A percentile compares a stretch with the other conserved stretches of the same genome.
phyloP scores from a whole-genome alignment of 805 yeast species.

The Candida taoyuanica region DNA sequence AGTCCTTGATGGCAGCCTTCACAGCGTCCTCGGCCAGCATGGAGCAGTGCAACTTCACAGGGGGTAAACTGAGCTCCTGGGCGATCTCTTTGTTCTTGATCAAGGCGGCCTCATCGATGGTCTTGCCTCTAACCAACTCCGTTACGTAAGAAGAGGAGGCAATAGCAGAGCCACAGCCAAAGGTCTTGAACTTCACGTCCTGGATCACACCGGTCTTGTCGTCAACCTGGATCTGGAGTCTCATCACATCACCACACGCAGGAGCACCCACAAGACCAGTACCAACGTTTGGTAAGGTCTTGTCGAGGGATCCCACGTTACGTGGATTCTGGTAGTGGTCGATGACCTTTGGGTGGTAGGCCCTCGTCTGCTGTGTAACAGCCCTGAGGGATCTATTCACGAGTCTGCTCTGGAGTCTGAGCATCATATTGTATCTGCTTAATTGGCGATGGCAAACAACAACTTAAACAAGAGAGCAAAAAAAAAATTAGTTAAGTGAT shows the following conservation, averaged over 20 bases:
- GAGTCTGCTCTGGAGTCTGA: conserved; percentile 20
- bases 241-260: conserved; percentile 99
- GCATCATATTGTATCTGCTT: conserved; percentile 12
- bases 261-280: conserved; percentile 99
- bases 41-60: conserved; percentile 95
- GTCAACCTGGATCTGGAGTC: conserved; percentile 89
- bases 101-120: conserved; percentile 86
- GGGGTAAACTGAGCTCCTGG: conserved; percentile 89
- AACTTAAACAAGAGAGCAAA: neutral
- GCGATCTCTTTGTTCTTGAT: conserved; percentile 95
- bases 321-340: conserved; percentile 97
- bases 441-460: neutral
- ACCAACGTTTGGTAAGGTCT: conserved; percentile 72
- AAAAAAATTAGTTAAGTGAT: neutral
- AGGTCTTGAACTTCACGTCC: conserved; percentile 96
- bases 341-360: conserved; percentile 89
- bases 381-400: conserved; percentile 19
- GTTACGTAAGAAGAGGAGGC: conserved; percentile 95
- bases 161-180: conserved; percentile 98
- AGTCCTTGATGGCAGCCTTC: conserved; percentile 94
- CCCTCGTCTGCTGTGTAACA: conserved; percentile 29
- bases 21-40: conserved; percentile 99
- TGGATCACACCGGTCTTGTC: conserved; percentile 87
- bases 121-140: conserved; percentile 90
- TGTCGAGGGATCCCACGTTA: conserved; percentile 91